A percentile compares a stretch with the other conserved stretches of the same genome.
Conservation (phyloP, 306 rosid species). For the Ormosia semicastrata region DNA sequence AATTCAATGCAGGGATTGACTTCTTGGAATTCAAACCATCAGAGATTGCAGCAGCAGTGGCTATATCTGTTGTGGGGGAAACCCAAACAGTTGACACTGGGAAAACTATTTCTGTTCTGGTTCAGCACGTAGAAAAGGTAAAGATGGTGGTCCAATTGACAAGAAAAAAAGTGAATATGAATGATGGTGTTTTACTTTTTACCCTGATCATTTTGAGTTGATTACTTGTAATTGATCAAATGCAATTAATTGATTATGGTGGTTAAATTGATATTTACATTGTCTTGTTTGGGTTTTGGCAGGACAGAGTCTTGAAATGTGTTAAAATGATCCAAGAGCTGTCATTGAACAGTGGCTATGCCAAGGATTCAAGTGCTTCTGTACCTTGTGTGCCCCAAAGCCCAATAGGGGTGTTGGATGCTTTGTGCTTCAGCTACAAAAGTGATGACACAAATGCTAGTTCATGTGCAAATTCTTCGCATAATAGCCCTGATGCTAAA, state of each 20-base stretch:
- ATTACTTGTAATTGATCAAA: conserved; percentile 14
- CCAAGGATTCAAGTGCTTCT: conserved; percentile 39
- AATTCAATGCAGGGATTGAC: conserved; percentile 81
- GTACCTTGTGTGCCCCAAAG: conserved; percentile 62
- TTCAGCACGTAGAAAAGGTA: conserved; percentile 72
- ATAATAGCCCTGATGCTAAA: conserved; percentile 60
- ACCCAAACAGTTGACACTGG: conserved; percentile 55
- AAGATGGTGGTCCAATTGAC: conserved; percentile 37
- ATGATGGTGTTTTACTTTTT: conserved; percentile 21
- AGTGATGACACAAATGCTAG: conserved; percentile 66
- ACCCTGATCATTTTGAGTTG: conserved; percentile 22
- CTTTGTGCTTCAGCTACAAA: conserved; percentile 75
- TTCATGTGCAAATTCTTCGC: conserved; percentile 70
- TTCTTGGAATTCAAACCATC: conserved; percentile 95
- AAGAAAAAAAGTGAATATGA: background rate
- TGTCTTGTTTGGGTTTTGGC: conserved; percentile 27
- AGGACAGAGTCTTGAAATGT: conserved; percentile 82
- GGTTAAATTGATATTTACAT: background rate
- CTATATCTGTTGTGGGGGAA: conserved; percentile 61
- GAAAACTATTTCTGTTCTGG: conserved; percentile 56
- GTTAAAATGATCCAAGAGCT: conserved; percentile 46
- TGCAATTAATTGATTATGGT: background rate
- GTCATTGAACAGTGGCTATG: conserved; percentile 27
- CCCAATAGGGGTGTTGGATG: conserved; percentile 85
- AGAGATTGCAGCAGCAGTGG: conserved; percentile 91